Evolutionary conservation across 2,329 filamentous ascomycete genomes (phyloP).

Genomic region (Colletotrichum salicis): DNA sequence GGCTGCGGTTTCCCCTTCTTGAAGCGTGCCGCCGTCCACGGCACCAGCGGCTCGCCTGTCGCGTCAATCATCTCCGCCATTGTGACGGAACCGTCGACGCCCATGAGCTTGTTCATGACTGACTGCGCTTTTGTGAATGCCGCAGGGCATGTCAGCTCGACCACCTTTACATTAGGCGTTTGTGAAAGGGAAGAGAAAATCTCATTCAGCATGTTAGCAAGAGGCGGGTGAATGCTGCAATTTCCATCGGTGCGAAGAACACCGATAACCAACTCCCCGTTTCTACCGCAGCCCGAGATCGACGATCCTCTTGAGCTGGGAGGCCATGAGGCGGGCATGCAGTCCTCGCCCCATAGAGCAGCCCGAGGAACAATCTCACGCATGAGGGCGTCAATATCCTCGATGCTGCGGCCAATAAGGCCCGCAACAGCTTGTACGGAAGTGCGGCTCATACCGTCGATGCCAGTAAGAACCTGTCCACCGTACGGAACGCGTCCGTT

Average conservation of each 20-base stretch:
- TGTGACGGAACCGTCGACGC: constrained; percentile 1
- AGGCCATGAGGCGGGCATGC: constrained; percentile 23
- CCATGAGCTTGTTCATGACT: constrained; percentile 33
- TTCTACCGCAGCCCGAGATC: neutral
- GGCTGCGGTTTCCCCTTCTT: constrained; percentile 2
- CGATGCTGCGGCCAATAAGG: constrained; percentile 19
- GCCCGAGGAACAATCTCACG: constrained; percentile 24
- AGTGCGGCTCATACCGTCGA: constrained; percentile 24
- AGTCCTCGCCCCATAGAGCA: constrained; percentile 25
- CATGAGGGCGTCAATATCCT: constrained; percentile 17
- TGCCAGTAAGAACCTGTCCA: neutral
- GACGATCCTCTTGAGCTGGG: neutral
- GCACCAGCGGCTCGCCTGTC: constrained; percentile 20
- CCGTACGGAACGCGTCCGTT: constrained; percentile 24
- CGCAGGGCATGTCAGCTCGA: neutral
- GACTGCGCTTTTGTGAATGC: constrained; percentile 20
- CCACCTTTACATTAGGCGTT: neutral
- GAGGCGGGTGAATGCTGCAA: constrained; percentile 16
- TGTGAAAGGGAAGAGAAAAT: neutral
- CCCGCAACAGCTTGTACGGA: constrained; percentile 28
- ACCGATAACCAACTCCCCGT: constrained; percentile 22
- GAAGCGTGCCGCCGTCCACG: constrained; percentile 22
- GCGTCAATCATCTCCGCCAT: constrained; percentile 28
- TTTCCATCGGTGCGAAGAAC: constrained; percentile 27
- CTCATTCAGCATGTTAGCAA: constrained; percentile 25